A percentile compares a stretch with the other conserved stretches of the same genome.
These are phyloP conservation scores for Bifiguratus adelaidae DNA, from an alignment of 192 early-diverging fungal species.

Conservation along the genomic window DNA sequence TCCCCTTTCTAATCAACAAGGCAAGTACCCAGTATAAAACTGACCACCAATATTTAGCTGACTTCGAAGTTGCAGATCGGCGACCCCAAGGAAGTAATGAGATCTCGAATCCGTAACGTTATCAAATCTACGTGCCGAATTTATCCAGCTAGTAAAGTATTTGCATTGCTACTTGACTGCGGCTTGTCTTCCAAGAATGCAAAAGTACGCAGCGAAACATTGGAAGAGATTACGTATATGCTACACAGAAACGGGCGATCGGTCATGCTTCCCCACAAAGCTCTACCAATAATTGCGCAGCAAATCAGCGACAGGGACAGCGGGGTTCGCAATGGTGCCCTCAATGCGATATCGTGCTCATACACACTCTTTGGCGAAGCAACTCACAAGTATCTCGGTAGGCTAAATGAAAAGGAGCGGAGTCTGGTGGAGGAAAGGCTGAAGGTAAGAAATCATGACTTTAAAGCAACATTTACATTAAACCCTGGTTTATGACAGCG, in stretches of 20 bases:
- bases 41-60: slow-evolving; percentile 5
- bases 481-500: too few relatives aligned
- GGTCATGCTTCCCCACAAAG: slow-evolving; percentile 57
- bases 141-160: slow-evolving; percentile 72
- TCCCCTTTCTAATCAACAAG: slow-evolving; percentile 57
- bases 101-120: slow-evolving; percentile 58
- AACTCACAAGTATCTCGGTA: slow-evolving; percentile 60
- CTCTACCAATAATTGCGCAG: slow-evolving; percentile 58
- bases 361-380: slow-evolving; percentile 66
- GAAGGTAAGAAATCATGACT: slow-evolving; percentile 26
- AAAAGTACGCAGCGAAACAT: slow-evolving; percentile 66
- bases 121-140: slow-evolving; percentile 58
- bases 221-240: slow-evolving; percentile 66
- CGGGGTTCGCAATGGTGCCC: slow-evolving; percentile 65
- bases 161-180: slow-evolving; percentile 48
- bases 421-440: slow-evolving; percentile 72
- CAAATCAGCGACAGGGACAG: slow-evolving; percentile 78
- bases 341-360: slow-evolving; percentile 61
- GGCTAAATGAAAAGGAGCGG: slow-evolving; percentile 71
- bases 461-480: too few relatives aligned
- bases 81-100: slow-evolving; percentile 77
- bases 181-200: slow-evolving; percentile 73
- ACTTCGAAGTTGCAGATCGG: slow-evolving; percentile 47
- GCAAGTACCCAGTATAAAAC: slow-evolving; percentile 10
- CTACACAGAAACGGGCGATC: slow-evolving; percentile 61